phyloP scores from a whole-genome alignment of 129 eudicot genomes.

The Deinandra increscens region DNA sequence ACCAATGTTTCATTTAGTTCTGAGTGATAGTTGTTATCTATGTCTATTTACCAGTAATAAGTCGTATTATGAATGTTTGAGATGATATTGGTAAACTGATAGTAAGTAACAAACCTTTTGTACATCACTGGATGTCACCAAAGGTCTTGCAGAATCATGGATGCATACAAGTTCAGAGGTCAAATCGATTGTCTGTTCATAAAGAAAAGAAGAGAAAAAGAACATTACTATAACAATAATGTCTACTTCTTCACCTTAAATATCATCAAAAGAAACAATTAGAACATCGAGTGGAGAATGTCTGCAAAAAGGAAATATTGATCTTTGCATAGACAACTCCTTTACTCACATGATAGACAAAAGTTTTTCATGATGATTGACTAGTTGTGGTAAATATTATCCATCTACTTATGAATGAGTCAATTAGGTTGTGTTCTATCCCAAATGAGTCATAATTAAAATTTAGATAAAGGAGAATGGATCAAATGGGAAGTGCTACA shows the following conservation, averaged over 20 bases:
- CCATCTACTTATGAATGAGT: neutral
- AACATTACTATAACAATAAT: constrained; percentile 6
- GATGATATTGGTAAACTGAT: constrained; percentile 11
- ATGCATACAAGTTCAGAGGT: constrained; percentile 79
- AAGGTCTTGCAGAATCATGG: constrained; percentile 99
- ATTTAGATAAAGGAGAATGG: neutral
- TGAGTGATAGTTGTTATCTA: constrained; percentile 5
- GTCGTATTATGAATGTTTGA: neutral
- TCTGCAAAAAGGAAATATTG: neutral
- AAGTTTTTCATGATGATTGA: neutral
- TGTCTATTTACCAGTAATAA: neutral
- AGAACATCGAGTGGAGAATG: constrained; percentile 3
- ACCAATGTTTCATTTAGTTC: neutral
- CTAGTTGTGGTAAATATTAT: neutral
- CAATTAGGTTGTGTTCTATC: neutral
- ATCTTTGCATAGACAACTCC: constrained; percentile 9
- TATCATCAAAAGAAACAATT: neutral
- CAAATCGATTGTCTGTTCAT: constrained; percentile 59
- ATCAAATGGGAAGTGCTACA: neutral
- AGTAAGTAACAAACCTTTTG: constrained; percentile 55
- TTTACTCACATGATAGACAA: constrained; percentile 18
- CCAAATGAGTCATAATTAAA: neutral
- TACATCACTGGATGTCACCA: constrained; percentile 64
- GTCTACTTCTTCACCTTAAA: neutral
- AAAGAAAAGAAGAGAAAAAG: constrained; percentile 16